phyloP scores from a whole-genome alignment of 495 filamentous ascomycete species.

The Neurospora tetraspora region DNA sequence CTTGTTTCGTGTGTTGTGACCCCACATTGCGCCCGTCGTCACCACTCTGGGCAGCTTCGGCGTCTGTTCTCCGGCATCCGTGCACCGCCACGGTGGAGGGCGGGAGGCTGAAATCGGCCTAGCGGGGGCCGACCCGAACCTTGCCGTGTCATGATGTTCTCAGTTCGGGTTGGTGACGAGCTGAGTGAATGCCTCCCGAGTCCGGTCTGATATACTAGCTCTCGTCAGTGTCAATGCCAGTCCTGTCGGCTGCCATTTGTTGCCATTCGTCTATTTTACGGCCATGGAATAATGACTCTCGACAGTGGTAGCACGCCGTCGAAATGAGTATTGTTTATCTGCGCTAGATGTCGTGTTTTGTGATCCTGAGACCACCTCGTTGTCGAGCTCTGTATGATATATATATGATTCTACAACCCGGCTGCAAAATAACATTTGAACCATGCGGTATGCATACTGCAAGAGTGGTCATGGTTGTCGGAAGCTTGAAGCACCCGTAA shows the following conservation, averaged over 20 bases:
- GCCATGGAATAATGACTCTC: not conserved
- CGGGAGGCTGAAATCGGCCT: not conserved
- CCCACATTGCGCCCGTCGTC: not conserved
- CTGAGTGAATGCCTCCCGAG: not conserved
- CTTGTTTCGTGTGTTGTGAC: conserved; percentile 7
- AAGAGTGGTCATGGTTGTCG: not conserved
- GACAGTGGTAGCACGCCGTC: not conserved
- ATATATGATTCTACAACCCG: not conserved
- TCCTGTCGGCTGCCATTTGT: not conserved
- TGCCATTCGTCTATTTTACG: not conserved
- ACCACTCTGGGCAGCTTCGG: not conserved
- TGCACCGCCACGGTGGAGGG: conserved; percentile 8
- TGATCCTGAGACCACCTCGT: not conserved
- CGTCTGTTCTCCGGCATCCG: not conserved
- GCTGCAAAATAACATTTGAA: not conserved
- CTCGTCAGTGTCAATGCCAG: not conserved
- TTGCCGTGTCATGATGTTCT: not conserved
- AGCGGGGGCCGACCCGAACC: not conserved
- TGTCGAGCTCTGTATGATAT: not conserved
- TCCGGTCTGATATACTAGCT: not conserved
- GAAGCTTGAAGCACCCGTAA: not conserved
- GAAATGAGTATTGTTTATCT: not conserved
- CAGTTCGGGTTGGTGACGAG: not conserved
- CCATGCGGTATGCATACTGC: not conserved
- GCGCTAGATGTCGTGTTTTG: not conserved